Evolutionary conservation across 2,329 filamentous ascomycete species (phyloP).

Genomic region (Fusarium lyarnte): DNA sequence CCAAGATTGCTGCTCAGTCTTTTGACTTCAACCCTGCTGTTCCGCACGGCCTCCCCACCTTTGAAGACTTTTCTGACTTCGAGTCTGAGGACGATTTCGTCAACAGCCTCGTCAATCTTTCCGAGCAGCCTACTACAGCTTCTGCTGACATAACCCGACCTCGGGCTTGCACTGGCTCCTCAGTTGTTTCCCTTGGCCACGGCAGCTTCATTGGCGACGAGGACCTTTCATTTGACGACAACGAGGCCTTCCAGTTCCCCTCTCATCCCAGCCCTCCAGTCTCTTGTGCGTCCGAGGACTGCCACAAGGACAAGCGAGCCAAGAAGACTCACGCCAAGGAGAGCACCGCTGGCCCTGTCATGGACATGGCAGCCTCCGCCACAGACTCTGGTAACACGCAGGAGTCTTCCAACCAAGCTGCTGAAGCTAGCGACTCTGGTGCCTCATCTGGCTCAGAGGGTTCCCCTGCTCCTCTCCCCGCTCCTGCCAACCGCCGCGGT

Average conservation of each 20-base stretch:
- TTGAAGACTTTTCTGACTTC: slow-evolving; percentile 88
- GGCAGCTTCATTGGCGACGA: slow-evolving; percentile 81
- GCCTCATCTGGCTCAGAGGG: slow-evolving; percentile 57
- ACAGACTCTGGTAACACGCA: slow-evolving; percentile 50
- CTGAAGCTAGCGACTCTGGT: slow-evolving; percentile 51
- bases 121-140: slow-evolving; percentile 52
- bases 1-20: slow-evolving; percentile 55
- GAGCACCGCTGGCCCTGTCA: slow-evolving; percentile 49
- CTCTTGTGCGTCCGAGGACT: slow-evolving; percentile 53
- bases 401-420: slow-evolving; percentile 48
- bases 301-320: slow-evolving; percentile 66
- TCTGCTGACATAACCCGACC: slow-evolving; percentile 71
- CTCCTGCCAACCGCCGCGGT: slow-evolving; percentile 85
- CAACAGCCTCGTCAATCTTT: slow-evolving; percentile 76
- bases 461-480: slow-evolving; percentile 55
- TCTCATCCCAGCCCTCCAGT: slow-evolving; percentile 68
- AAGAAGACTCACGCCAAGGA: slow-evolving; percentile 64
- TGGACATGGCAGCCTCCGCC: slow-evolving; percentile 53
- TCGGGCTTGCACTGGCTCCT: slow-evolving; percentile 74
- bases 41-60: slow-evolving; percentile 72
- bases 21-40: slow-evolving; percentile 64
- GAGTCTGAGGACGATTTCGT: slow-evolving; percentile 89
- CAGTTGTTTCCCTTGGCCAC: slow-evolving; percentile 74
- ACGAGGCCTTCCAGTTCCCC: slow-evolving; percentile 67
- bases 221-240: slow-evolving; percentile 79